phyloP scores from a whole-genome alignment of 2,329 filamentous ascomycete genomes.

The Cladosporium halotolerans region DNA sequence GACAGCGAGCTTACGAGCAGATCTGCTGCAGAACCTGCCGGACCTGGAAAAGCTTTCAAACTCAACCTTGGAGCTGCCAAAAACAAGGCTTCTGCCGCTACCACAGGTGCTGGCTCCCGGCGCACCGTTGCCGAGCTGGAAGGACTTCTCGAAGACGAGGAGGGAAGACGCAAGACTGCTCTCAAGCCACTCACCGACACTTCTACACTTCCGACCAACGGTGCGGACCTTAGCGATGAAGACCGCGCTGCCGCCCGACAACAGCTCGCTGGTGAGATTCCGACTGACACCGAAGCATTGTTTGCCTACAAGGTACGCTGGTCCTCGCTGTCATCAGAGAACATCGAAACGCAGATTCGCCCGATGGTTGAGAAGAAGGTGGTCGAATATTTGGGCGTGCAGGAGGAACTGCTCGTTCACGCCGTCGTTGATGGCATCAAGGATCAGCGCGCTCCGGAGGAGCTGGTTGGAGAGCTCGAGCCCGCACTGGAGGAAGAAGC shows the following conservation, averaged over 20 bases:
- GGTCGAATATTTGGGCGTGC: constrained; percentile 89
- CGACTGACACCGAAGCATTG: constrained; percentile 74
- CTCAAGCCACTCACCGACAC: constrained; percentile 40
- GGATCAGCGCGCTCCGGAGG: constrained; percentile 66
- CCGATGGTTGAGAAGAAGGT: constrained; percentile 98
- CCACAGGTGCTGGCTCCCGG: constrained; percentile 23
- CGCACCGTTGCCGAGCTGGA: constrained; percentile 91
- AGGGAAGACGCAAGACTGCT: constrained; percentile 39
- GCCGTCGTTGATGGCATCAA: constrained; percentile 83
- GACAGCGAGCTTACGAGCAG: constrained; percentile 63
- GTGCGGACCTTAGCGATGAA: constrained; percentile 74
- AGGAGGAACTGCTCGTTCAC: constrained; percentile 92
- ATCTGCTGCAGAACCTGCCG: constrained; percentile 37
- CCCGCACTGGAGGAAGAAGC: constrained; percentile 93
- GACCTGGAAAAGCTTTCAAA: constrained; percentile 60
- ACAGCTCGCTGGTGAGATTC: constrained; percentile 82
- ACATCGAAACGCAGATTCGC: constrained; percentile 78
- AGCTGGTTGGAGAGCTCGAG: constrained; percentile 76
- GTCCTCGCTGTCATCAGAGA: constrained; percentile 77
- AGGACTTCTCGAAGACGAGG: constrained; percentile 89
- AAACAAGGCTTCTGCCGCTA: constrained; percentile 50
- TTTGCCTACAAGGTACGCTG: constrained; percentile 93
- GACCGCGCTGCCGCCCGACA: constrained; percentile 77
- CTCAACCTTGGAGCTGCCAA: constrained; percentile 83
- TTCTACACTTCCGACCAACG: constrained; percentile 63